A percentile compares a stretch with the other conserved stretches of the same genome.
These are phyloP conservation scores for Naganishia vishniacii DNA, from an alignment of 768 basidiomycete genomes.

Conservation along the genomic window DNA sequence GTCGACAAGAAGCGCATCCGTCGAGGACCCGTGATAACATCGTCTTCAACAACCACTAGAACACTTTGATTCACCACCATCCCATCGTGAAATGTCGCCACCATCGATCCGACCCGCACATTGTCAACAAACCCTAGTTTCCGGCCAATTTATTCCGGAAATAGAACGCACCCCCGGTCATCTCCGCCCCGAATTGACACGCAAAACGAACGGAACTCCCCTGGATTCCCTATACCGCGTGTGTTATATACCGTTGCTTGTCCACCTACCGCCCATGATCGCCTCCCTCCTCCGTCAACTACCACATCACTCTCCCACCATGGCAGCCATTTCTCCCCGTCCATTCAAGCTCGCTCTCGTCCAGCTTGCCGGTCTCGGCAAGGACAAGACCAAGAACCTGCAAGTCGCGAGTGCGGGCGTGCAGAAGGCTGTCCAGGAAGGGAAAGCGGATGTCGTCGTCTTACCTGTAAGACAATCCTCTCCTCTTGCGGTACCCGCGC, in stretches of 20 bases:
- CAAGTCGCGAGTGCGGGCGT: constrained; percentile 76
- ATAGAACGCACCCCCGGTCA: background rate
- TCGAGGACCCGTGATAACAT: too few species aligned
- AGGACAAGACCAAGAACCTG: constrained; percentile 71
- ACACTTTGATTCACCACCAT: background rate
- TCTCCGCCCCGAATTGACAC: background rate
- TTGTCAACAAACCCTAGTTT: background rate
- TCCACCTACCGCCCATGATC: background rate
- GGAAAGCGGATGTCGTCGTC: constrained; percentile 73
- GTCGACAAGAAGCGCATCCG: background rate
- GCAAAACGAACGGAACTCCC: background rate
- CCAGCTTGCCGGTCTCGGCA: constrained; percentile 71
- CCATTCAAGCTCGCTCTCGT: constrained; percentile 81
- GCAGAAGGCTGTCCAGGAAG: constrained; percentile 59
- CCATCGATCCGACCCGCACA: background rate
- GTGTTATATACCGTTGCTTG: background rate
- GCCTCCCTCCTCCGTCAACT: background rate
- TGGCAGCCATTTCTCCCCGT: constrained; percentile 53
- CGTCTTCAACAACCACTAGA: too few species aligned
- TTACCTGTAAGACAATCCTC: constrained; percentile 60
- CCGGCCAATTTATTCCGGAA: background rate
- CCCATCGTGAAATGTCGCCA: background rate
- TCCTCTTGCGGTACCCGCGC: too few species aligned
- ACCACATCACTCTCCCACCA: constrained; percentile 24
- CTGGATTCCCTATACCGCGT: background rate